Evolutionary conservation across 768 basidiomycete species (phyloP).

Genomic region (Filobasidium floriforme): DNA sequence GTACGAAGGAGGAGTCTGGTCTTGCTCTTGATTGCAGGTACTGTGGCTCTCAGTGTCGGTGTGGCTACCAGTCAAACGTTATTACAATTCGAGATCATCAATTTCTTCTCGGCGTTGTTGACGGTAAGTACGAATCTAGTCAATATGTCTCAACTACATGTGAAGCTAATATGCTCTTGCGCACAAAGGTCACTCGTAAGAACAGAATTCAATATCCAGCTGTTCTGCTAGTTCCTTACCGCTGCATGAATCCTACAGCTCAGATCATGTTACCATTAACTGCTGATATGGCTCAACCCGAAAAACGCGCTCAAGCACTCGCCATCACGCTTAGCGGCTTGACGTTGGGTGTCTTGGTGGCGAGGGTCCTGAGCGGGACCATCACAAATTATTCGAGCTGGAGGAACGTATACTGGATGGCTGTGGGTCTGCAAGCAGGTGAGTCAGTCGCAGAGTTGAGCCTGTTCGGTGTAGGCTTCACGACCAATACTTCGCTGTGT

Average conservation of each 20-base stretch:
- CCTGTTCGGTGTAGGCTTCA: not conserved
- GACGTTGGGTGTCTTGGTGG: constrained; percentile 36
- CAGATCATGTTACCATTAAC: constrained; percentile 65
- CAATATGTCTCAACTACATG: too few relatives aligned
- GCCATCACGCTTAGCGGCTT: constrained; percentile 52
- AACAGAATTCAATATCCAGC: too few relatives aligned
- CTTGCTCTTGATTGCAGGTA: constrained; percentile 54
- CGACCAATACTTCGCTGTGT: too few relatives aligned
- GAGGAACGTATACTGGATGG: constrained; percentile 69
- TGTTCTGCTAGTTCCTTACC: too few relatives aligned
- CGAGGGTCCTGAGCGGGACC: constrained; percentile 45
- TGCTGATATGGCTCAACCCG: constrained; percentile 71
- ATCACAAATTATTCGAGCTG: constrained; percentile 66
- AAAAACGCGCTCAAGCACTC: constrained; percentile 65
- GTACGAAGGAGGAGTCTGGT: constrained; percentile 66
- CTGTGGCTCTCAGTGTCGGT: constrained; percentile 61
- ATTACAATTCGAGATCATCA: constrained; percentile 58
- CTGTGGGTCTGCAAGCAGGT: constrained; percentile 59
- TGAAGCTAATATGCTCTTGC: not conserved
- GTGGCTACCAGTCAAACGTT: constrained; percentile 59
- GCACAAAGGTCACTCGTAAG: not conserved
- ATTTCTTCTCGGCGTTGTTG: constrained; percentile 62
- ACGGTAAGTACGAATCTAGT: constrained; percentile 49
- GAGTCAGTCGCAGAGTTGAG: constrained; percentile 19
- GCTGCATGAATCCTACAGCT: constrained; percentile 19